phyloP scores from a whole-genome alignment of 176 grass and related monocot genomes.

The Cocos nucifera region DNA sequence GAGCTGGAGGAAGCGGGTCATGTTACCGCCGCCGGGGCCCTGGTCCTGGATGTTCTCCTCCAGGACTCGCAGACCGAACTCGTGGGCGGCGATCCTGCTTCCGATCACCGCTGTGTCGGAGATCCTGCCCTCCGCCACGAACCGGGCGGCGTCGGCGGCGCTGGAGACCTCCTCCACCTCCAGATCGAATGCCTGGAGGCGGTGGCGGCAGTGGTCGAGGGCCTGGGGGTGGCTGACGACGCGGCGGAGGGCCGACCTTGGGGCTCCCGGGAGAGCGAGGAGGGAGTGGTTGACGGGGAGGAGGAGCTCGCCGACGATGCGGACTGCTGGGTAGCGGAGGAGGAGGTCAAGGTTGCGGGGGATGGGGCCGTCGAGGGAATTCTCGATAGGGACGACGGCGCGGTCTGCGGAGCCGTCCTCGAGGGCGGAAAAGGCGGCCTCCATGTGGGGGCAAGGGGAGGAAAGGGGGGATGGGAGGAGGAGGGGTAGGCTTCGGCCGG shows the following conservation, averaged over 20 bases:
- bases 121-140: constrained; percentile 13
- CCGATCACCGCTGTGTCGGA: constrained; percentile 29
- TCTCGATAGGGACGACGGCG: constrained; percentile 29
- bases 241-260: constrained; percentile 10
- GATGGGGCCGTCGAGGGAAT: constrained; percentile 31
- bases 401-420: constrained; percentile 22
- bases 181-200: constrained; percentile 2
- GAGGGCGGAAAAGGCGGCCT: constrained; percentile 21
- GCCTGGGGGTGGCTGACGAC: constrained; percentile 31
- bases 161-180: constrained; percentile 13
- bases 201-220: constrained; percentile 18
- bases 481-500: constrained; percentile 8
- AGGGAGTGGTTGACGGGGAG: constrained; percentile 37
- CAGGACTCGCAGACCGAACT: constrained; percentile 23
- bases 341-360: constrained; percentile 29
- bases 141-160: constrained; percentile 16
- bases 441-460: constrained; percentile 18
- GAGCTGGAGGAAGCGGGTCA: constrained; percentile 27
- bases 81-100: constrained; percentile 17
- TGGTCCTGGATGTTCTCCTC: constrained; percentile 24
- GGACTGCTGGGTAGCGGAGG: constrained; percentile 24
- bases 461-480: background rate
- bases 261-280: constrained; percentile 12
- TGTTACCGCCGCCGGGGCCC: constrained; percentile 2
- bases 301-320: constrained; percentile 20